phyloP scores from a whole-genome alignment of 179 eudicot genomes.

The Spergularia azorica region DNA sequence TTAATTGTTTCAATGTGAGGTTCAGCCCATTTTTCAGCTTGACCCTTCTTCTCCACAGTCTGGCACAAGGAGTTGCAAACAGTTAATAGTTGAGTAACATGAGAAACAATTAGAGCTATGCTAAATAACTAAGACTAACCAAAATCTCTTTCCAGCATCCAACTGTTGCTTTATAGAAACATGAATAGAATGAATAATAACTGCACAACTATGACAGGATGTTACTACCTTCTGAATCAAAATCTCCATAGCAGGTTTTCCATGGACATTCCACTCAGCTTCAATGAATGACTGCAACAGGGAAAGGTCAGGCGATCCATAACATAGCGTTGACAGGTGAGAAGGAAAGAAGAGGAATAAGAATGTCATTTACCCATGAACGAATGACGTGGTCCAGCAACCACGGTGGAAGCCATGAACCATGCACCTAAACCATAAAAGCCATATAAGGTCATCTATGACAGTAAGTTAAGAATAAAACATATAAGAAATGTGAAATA shows the following conservation, averaged over 20 bases:
- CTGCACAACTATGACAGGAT: not conserved
- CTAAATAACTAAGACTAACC: not conserved
- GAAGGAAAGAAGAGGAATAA: conserved; percentile 9
- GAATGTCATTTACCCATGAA: conserved; percentile 51
- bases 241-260: conserved; percentile 65
- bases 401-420: conserved; percentile 98
- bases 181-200: not conserved
- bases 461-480: not conserved
- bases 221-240: conserved; percentile 54
- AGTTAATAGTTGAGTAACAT: conserved; percentile 10
- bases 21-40: conserved; percentile 70
- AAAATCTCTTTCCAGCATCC: not conserved
- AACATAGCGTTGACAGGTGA: conserved; percentile 10
- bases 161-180: not conserved
- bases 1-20: conserved; percentile 70
- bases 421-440: conserved; percentile 60
- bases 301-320: not conserved
- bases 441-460: conserved; percentile 15
- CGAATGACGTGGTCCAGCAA: conserved; percentile 53
- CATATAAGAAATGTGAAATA: not conserved
- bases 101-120: too few relatives aligned
- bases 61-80: conserved; percentile 23
- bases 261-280: conserved; percentile 70
- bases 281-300: conserved; percentile 55
- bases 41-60: conserved; percentile 65